Base-by-base conservation (phyloP, 1,284 basidiomycete species). In the Testicularia cyperi region DNA sequence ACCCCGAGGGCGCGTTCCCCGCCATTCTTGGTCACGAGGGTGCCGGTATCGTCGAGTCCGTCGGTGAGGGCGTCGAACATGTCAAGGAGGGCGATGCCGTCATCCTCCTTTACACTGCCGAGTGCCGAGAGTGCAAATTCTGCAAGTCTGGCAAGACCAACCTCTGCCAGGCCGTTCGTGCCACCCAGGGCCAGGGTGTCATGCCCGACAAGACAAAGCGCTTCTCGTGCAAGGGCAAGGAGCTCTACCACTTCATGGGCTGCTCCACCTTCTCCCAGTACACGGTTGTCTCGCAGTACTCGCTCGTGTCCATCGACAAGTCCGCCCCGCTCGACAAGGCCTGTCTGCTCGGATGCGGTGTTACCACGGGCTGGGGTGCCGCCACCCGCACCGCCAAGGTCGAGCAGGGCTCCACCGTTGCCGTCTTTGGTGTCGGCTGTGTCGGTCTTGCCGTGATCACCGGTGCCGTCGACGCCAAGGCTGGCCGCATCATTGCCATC, bases 131-230 rank as follows among this genome's bases (percentile, higher is more conserved):
- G 60, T 76, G 75, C 68, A 77, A 77, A 55, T 97, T 97, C 82
- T 99, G 94, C 84, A 94, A 87, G 80, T 92, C 89, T 47, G 95
- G 94, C 58, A 98, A 97, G 83, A 98, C 94, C 53, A 98, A 97
- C 79, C 43, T 58, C 38, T 64, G 76, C 68, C 66, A 72, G 45
- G 39, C 73, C 85, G 92, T 96, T 35, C 88, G 92, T 57, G 81
- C 88, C 6, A 96, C 92, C 4, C 92, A 97, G 78, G 94, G 94
- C n/a, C 83, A 88, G 77, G 94, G 94, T 51, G 78, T 95, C 25
- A 96, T 99, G 92, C 91, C 95, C 18, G 92, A 98, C 77, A 85
- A 84, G 46, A 87, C 86, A n/a, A 83, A 82, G 52, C 88, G 94
- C 40, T 99, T 99, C 85, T 87, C 84, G 45, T 86, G 86, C 80